Conservation (phyloP, 305 asterid species). For the Fraxinus ornus region DNA sequence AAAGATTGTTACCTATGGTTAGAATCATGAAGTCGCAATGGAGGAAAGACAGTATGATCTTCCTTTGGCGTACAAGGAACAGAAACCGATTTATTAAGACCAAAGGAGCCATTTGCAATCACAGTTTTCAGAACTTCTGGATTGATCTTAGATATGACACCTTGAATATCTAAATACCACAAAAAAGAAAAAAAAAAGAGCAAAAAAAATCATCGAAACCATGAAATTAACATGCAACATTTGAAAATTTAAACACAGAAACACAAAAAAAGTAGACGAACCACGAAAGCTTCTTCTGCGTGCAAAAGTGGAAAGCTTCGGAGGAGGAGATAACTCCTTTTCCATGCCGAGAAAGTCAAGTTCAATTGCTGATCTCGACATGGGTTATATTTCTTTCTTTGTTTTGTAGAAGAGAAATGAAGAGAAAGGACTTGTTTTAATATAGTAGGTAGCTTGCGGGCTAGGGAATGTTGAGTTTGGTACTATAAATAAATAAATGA, state of each 20-base stretch:
- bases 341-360: slow-evolving; percentile 36
- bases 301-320: slow-evolving; percentile 20
- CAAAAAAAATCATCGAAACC: not conserved
- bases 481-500: not conserved
- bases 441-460: not conserved
- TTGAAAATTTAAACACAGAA: not conserved
- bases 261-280: slow-evolving; percentile 3
- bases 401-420: not conserved
- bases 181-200: not conserved
- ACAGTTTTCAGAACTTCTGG: slow-evolving; percentile 56
- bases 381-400: not conserved
- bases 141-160: slow-evolving; percentile 46
- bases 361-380: slow-evolving; percentile 27
- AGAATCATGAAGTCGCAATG: slow-evolving; percentile 14
- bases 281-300: slow-evolving; percentile 57
- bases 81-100: not conserved
- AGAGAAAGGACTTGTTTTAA: not conserved
- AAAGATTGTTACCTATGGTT: not conserved
- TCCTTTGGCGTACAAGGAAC: slow-evolving; percentile 21
- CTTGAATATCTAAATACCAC: slow-evolving; percentile 34
- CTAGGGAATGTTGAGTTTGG: slow-evolving; percentile 11
- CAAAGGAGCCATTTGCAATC: slow-evolving; percentile 30
- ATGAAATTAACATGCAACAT: not conserved
- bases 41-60: not conserved
- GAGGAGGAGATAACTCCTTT: slow-evolving; percentile 21